Percentiles rank a stretch among this genome's conserved stretches.
Evolutionary conservation across 495 filamentous ascomycete genomes (phyloP).

Genomic region (Rostrohypoxylon terebratum): DNA sequence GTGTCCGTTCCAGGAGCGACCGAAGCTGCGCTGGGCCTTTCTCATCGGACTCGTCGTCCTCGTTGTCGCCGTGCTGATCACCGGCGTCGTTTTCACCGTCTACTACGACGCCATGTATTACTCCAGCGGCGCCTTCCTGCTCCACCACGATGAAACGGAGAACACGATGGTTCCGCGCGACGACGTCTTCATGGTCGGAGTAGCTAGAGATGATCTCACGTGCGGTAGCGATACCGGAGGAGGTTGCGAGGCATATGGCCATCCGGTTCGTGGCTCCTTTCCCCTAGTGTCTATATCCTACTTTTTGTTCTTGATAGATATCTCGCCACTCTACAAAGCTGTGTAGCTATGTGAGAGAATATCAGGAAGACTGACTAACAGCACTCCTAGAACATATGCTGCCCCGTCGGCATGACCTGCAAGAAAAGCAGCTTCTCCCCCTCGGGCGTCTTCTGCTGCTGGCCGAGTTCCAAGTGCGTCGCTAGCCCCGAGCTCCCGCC

Average conservation of each 20-base stretch:
- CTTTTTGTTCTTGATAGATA: too few relatives aligned
- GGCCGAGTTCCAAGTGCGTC: background rate
- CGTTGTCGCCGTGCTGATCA: slow-evolving; percentile 35
- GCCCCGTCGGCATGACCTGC: slow-evolving; percentile 31
- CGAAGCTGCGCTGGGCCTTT: slow-evolving; percentile 41
- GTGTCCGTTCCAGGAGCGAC: slow-evolving; percentile 41
- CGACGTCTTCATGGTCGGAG: background rate
- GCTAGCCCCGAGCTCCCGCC: slow-evolving; percentile 24
- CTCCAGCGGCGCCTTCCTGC: slow-evolving; percentile 39
- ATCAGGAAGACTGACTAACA: background rate
- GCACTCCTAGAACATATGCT: slow-evolving; percentile 36
- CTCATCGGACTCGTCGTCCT: slow-evolving; percentile 38
- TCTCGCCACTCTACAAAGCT: too few relatives aligned
- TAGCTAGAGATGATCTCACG: background rate
- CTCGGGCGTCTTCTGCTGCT: slow-evolving; percentile 42
- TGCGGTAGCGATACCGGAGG: slow-evolving; percentile 26
- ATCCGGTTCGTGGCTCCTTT: slow-evolving; percentile 22
- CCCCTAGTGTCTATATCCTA: background rate
- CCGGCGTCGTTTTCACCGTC: slow-evolving; percentile 40
- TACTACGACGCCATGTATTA: slow-evolving; percentile 45
- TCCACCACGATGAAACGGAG: slow-evolving; percentile 23
- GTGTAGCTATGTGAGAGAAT: too few relatives aligned
- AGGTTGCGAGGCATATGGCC: slow-evolving; percentile 32
- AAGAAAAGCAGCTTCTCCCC: slow-evolving; percentile 30
- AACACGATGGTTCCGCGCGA: background rate